phyloP scores from a whole-genome alignment of 345 rosid species.

The Dimocarpus longan region DNA sequence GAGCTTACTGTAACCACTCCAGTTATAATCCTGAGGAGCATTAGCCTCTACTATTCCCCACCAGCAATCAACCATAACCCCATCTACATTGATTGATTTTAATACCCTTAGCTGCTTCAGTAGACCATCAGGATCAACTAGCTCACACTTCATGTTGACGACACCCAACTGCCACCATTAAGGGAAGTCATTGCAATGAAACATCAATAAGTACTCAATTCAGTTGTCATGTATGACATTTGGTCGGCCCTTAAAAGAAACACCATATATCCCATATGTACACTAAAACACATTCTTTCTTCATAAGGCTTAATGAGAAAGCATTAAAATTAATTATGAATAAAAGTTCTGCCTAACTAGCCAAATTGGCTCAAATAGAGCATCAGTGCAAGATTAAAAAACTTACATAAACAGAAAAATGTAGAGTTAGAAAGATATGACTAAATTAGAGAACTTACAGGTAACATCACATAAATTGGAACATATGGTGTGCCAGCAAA shows the following conservation, averaged over 20 bases:
- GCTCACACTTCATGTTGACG: constrained; percentile 88
- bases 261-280: neutral
- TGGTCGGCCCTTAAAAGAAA: constrained; percentile 10
- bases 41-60: constrained; percentile 99
- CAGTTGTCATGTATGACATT: neutral
- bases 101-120: constrained; percentile 74
- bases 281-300: constrained; percentile 5
- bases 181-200: constrained; percentile 15
- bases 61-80: constrained; percentile 96
- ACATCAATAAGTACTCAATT: constrained; percentile 12
- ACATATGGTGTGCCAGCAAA: constrained; percentile 78
- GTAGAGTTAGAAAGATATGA: neutral
- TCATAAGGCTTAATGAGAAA: neutral
- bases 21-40: constrained; percentile 82
- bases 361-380: neutral
- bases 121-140: constrained; percentile 84
- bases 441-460: constrained; percentile 56
- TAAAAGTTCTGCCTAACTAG: neutral
- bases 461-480: constrained; percentile 95
- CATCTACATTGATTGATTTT: constrained; percentile 81
- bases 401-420: neutral
- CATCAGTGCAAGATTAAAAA: neutral
- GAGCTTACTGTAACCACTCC: constrained; percentile 89
- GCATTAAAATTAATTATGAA: neutral
- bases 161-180: constrained; percentile 71